A percentile compares a stretch with the other conserved stretches of the same genome.
These are phyloP conservation scores for Fomitopsis serialis DNA, from an alignment of 768 basidiomycete genomes.

Conservation along the genomic window DNA sequence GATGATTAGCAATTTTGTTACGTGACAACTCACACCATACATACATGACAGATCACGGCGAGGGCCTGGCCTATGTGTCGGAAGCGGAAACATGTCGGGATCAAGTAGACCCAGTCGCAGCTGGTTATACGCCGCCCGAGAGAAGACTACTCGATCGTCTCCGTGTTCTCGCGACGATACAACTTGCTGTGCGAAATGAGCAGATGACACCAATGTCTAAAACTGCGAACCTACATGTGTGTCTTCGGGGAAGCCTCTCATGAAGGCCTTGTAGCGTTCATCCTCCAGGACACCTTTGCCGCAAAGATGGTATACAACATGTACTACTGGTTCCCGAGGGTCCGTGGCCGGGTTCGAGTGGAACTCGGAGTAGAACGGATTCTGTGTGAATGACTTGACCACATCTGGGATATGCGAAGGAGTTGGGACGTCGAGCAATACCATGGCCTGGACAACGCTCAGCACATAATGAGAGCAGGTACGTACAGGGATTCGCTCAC, in stretches of 20 bases:
- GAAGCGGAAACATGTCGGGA: slow-evolving; percentile 64
- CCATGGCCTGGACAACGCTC: slow-evolving; percentile 34
- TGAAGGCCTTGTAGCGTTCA: slow-evolving; percentile 62
- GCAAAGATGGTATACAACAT: slow-evolving; percentile 64
- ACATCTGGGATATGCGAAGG: slow-evolving; percentile 50
- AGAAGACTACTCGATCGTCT: slow-evolving; percentile 68
- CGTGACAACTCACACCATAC: neutral
- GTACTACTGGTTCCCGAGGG: slow-evolving; percentile 39
- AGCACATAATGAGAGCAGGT: neutral
- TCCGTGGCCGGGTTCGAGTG: slow-evolving; percentile 37
- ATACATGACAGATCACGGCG: slow-evolving; percentile 29
- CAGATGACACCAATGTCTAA: neutral
- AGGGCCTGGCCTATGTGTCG: slow-evolving; percentile 43
- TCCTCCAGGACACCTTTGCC: slow-evolving; percentile 70
- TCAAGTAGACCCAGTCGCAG: slow-evolving; percentile 72
- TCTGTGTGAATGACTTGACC: slow-evolving; percentile 39
- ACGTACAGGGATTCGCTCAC: slow-evolving; percentile 20
- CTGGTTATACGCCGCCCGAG: slow-evolving; percentile 65
- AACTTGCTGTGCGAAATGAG: slow-evolving; percentile 50
- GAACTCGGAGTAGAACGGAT: slow-evolving; percentile 44
- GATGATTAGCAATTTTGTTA: too few relatives aligned
- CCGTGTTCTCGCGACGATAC: slow-evolving; percentile 60
- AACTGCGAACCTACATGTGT: slow-evolving; percentile 46
- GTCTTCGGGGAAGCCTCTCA: slow-evolving; percentile 56
- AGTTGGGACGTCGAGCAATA: slow-evolving; percentile 70